Evolutionary conservation across 2,329 filamentous ascomycete species (phyloP), one percentile per base, ranked within the genome.

Genomic region (Aspergillus sp.): DNA sequence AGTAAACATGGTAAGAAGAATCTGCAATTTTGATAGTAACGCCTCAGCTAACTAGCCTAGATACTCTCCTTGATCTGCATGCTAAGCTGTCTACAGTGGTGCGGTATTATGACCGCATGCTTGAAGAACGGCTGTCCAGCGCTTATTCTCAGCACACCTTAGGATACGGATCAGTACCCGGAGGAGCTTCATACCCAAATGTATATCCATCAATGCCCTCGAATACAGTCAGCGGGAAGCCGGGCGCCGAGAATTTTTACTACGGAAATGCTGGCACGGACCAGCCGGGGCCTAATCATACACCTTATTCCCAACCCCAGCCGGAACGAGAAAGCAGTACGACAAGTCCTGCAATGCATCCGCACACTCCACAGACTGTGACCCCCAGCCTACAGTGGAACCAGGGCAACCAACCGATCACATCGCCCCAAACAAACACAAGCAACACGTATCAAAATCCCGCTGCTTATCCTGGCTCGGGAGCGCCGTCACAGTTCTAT

Each of bases 51-150:
- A 76, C 48, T 30, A 23, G 13, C 15, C 8, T 64, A 95, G 93
- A 99, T 75, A 95, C 94, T 0, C 84, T 99, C 9, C 85, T 98
- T 25, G 95, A 99, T 75, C 83, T 99, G 0, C 95, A 99, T 74
- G 91, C 93, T 19, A 99, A 99, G 75, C 83, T 99, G 25, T 95
- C 94, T 0, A 97, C 94, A 0, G 95, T 98, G 28, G 95, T 99
- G 5, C 88, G 95, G 38, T 98, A 98, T 74, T 99, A 99, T 74
- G 95, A 99, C 76, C 89, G 93, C 46, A 98, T 99, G 95, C 84
- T 99, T 17, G 95, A 99, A 77, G 95, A 99, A 66, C 88, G 95
- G 45, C 83, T 99, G 28, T 96, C 93, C 8, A 96, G 91, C 75
- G 94, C 95, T 1, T 98, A 98, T 75, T 91, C 88, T 66, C 92